phyloP scores from a whole-genome alignment of 208 protist genomes.

The Leishmania martiniquensis region DNA sequence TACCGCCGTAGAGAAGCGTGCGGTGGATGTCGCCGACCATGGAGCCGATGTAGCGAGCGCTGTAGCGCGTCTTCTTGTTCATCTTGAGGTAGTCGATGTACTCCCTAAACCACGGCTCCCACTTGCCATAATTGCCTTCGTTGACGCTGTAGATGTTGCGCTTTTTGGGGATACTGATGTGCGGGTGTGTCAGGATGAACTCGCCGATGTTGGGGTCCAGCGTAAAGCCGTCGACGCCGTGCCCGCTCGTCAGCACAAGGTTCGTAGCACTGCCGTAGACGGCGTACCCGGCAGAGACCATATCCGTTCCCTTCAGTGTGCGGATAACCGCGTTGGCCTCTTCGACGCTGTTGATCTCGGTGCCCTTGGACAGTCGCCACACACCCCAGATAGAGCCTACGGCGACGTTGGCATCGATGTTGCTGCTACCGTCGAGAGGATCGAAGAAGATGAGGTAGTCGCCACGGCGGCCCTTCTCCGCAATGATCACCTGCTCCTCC shows the following conservation, averaged over 20 bases:
- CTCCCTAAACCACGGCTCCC: conserved; percentile 78
- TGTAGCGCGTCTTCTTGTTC: conserved; percentile 68
- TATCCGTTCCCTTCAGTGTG: conserved; percentile 61
- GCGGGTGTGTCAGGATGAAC: conserved; percentile 96
- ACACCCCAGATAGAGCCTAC: conserved; percentile 95
- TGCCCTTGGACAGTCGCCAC: conserved; percentile 76
- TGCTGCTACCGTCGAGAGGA: conserved; percentile 96
- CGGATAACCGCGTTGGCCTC: conserved; percentile 77
- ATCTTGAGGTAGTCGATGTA: conserved; percentile 77
- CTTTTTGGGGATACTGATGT: conserved; percentile 90
- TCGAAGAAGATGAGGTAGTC: conserved; percentile 96
- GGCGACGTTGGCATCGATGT: conserved; percentile 97
- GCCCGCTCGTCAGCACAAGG: conserved; percentile 92
- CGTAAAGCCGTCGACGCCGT: conserved; percentile 95
- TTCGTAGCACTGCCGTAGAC: conserved; percentile 96
- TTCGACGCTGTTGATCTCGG: conserved; percentile 79
- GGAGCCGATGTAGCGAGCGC: conserved; percentile 90
- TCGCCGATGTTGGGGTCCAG: conserved; percentile 96
- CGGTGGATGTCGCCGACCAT: conserved; percentile 99
- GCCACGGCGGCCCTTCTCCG: conserved; percentile 64
- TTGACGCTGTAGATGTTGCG: conserved; percentile 98
- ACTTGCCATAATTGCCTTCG: conserved; percentile 92
- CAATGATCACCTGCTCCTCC: conserved; percentile 78
- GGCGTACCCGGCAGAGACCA: conserved; percentile 93
- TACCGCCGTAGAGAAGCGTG: conserved; percentile 98